Base-by-base conservation (phyloP, 1,139 yeast genomes). In the Saccharomyces hybrid region DNA sequence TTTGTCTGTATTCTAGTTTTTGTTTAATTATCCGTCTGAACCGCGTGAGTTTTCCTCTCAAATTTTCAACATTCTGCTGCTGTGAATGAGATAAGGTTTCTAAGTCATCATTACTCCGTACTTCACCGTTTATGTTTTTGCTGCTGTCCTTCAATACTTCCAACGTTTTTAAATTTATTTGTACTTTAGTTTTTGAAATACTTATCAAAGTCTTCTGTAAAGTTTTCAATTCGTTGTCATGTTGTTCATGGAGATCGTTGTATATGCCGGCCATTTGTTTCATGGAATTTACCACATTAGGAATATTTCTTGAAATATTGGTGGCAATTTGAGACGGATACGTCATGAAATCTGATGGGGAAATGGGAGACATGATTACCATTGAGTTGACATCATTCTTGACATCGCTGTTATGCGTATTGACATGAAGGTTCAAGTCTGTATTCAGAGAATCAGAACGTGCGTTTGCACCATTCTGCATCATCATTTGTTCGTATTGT, bases 211-310 rank as follows among this genome's bases (percentile, higher is more conserved):
- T 66, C 49, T 59, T 62, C 28, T 63, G 62, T 50, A 67, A 27
- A 25, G 52, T 56, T 9, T 57, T 59, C 2, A 59, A 41, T 16
- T 62, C 65, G 5, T 48, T 54, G 16, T 63, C 67, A 34, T 63
- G 59, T 30, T 60, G 55, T 27, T 61, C 61, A 54, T 59, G 62
- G 13, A 56, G 47, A 23, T 57, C 59, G 50, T 66, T 64, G 63
- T 79, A 84, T 0, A 81, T 76, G 52, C 73, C 74, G 0, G 88
- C 83, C 47, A 83, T 68, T 20, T 77, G 81, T 49, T 77, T 80
- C 55, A 85, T 59, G 9, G 61, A 49, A 20, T 59, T 56, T 1
- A 63, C 59, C 2, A 68, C 59, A 16, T 59, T 62, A 5, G 71
- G 71, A n/a, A 68, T 62, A 5, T 61, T 62, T 48, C 68, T 59